A percentile compares a stretch with the other conserved stretches of the same genome.
Conservation (phyloP, 768 basidiomycete species). For the Leccinellum albellum region DNA sequence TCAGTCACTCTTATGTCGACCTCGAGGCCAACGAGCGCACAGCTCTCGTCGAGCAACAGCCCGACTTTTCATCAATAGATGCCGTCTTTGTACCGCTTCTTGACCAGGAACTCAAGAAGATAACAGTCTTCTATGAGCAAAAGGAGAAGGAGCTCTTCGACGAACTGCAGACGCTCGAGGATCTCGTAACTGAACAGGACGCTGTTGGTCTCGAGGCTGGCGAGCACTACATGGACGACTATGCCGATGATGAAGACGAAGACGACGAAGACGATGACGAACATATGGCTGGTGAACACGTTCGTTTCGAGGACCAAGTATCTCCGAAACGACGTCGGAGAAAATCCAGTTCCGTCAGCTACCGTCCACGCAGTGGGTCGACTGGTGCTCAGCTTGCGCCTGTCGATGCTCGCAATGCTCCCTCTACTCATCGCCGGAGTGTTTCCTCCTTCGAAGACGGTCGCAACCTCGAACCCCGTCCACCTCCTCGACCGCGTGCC, state of each 20-base stretch:
- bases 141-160: neutral
- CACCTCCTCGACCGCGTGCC: constrained; percentile 1
- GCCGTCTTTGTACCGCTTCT: neutral
- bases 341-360: constrained; percentile 30
- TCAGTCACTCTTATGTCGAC: neutral
- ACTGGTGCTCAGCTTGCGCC: neutral
- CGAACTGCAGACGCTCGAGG: neutral
- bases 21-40: neutral
- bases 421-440: constrained; percentile 32
- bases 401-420: constrained; percentile 7
- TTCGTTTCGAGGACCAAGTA: constrained; percentile 25
- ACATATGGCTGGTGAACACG: constrained; percentile 22
- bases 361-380: constrained; percentile 23
- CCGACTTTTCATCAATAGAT: neutral
- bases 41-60: neutral
- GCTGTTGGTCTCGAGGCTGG: neutral
- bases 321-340: constrained; percentile 34
- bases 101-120: neutral
- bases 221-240: constrained; percentile 29
- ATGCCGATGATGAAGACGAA: constrained; percentile 47
- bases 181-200: neutral
- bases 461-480: constrained; percentile 33
- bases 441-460: constrained; percentile 45
- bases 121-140: neutral
- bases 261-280: constrained; percentile 50